Percentiles rank a stretch among this genome's conserved stretches.
Conservation (phyloP, 371 early-diverging fungal species). For the Dichotomocladium elegans region DNA sequence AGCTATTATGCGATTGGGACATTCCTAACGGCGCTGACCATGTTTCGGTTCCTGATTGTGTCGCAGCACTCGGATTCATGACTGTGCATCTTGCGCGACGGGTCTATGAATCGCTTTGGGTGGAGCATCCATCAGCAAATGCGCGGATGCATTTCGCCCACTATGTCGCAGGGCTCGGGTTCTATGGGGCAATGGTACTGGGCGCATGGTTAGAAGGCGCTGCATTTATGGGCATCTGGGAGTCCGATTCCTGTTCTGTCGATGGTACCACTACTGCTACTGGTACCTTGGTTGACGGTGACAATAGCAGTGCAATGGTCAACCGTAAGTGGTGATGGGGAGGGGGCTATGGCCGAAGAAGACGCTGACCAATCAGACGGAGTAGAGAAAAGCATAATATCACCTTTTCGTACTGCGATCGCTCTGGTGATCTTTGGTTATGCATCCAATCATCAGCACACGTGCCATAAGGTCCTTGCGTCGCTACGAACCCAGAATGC, state of each 20-base stretch:
- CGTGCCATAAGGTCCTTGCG: constrained; percentile 64
- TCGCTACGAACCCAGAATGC: constrained; percentile 35
- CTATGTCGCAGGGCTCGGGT: constrained; percentile 64
- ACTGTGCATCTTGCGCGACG: constrained; percentile 55
- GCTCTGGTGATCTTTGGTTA: constrained; percentile 33
- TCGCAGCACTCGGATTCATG: constrained; percentile 46
- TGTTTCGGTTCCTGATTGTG: constrained; percentile 15
- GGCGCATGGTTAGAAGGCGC: constrained; percentile 46
- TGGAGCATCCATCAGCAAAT: constrained; percentile 50
- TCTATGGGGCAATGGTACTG: constrained; percentile 57
- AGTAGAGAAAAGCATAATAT: no score
- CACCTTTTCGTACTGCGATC: background rate
- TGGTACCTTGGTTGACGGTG: no score
- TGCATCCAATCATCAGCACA: constrained; percentile 63
- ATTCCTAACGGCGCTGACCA: constrained; percentile 12
- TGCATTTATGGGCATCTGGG: constrained; percentile 23
- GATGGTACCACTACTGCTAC: no score
- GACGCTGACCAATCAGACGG: background rate
- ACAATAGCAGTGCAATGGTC: background rate
- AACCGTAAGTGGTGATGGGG: no score
- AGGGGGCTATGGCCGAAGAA: background rate
- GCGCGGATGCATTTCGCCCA: constrained; percentile 70
- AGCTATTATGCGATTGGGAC: constrained; percentile 16
- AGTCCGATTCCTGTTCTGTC: no score
- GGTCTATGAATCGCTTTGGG: constrained; percentile 58